These are phyloP conservation scores for Hansenula lynferdii DNA, from an alignment of 1,139 yeast species.

Conservation along the genomic window DNA sequence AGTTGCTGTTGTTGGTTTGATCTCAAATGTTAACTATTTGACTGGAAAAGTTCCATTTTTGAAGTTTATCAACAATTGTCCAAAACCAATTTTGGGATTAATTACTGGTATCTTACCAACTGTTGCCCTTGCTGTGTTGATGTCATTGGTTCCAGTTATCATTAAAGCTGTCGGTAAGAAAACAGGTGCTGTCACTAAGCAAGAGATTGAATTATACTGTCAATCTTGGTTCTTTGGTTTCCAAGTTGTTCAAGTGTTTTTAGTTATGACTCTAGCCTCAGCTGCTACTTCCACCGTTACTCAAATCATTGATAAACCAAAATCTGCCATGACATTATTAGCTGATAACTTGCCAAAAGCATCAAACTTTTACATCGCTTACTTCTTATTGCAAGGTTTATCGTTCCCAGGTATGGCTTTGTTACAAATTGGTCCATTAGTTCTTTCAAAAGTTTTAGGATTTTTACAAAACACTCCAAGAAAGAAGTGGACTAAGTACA, in stretches of 20 bases:
- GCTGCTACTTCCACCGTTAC: conserved; percentile 69
- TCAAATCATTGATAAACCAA: conserved; percentile 49
- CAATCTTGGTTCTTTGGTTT: conserved; percentile 87
- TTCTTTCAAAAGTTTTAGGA: conserved; percentile 36
- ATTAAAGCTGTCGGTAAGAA: conserved; percentile 69
- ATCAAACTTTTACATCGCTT: conserved; percentile 70
- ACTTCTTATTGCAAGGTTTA: conserved; percentile 60
- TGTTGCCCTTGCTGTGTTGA: conserved; percentile 57
- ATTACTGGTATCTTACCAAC: conserved; percentile 78
- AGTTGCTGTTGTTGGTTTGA: conserved; percentile 76
- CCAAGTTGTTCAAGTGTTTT: conserved; percentile 80
- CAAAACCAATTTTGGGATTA: conserved; percentile 51
- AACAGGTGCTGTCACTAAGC: conserved; percentile 67
- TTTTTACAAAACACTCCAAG: conserved; percentile 60
- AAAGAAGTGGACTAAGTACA: conserved; percentile 49
- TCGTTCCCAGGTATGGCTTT: conserved; percentile 63
- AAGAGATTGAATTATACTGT: conserved; percentile 72
- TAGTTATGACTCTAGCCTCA: conserved; percentile 77
- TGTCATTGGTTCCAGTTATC: conserved; percentile 75
- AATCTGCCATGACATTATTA: conserved; percentile 49
- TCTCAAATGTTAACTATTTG: conserved; percentile 68
- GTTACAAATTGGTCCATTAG: conserved; percentile 43
- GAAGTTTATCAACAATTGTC: conserved; percentile 59
- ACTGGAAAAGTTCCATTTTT: conserved; percentile 57
- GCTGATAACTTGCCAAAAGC: conserved; percentile 63